Evolutionary conservation across 1,284 basidiomycete genomes (phyloP), one percentile per base, ranked within the genome.

Genomic region (Leccinum pachyderme): DNA sequence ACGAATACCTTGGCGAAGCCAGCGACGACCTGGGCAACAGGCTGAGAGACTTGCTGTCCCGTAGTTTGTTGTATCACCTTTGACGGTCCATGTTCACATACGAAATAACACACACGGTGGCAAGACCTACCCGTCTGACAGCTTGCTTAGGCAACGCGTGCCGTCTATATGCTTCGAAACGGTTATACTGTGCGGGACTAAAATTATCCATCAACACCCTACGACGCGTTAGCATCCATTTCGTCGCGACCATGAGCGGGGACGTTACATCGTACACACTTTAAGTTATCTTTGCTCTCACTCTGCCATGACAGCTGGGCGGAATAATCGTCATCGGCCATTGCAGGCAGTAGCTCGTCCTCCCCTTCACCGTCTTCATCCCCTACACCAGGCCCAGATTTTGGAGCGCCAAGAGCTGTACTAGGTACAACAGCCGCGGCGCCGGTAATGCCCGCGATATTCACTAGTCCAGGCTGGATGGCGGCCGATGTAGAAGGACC

Each of bases 1-100:
- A 96, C 91, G 63, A 96, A 96, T 2, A 95, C 91, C 68, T 96
- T 96, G 18, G 82, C 82, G 54, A 95, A 91, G 64, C 93, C 93
- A 7, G 92, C 89, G 0, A 95, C 87, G 33, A 95, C 85, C 64
- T 94, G 91, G 1, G 92, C 87, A 1, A 95, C 89, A 13, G 91
- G 89, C 60, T 89, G 85, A 4, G 90, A 92, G 5, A 91, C 90
- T 61, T 92, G 89, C 55, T 90, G 84, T n/a, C 87, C 87, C 0
- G 88, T 77, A 0, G 85, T 83, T 69, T 91, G 89, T 68, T 94
- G 93, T 59, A 95, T 89, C 32, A 95, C 84, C 90, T 92, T 61
- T 31, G 35, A 32, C 24, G 18, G 35, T n/a, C 46, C 27, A 39
- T 52, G 41, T 58, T 22, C 13, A 31, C 1, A 4, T 1, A 6